Evolutionary conservation across 129 eudicot species (phyloP), one percentile per base, ranked within the genome.

Genomic region (Chrysanthemum seticuspe): DNA sequence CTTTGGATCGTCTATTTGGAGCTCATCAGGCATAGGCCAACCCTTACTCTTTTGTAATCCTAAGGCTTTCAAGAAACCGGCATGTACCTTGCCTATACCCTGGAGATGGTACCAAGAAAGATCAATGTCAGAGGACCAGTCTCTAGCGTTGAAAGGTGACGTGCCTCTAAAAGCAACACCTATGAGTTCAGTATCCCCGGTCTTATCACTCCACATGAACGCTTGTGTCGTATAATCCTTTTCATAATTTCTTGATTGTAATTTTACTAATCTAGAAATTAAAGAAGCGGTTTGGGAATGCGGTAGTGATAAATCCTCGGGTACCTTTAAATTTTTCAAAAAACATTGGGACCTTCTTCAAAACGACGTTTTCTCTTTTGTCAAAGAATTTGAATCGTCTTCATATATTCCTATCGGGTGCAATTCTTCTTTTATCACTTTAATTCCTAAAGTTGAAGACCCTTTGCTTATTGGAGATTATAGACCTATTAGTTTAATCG

Each of bases 101-200:
- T 47, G 74, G 60, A 84, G 85, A 23, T 80, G 59, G 69, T 82
- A 78, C 89, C 91, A 88, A 50, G 95, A 88, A 48, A 91, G 72
- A 72, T 86, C 90, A n/a, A 86, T 54, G 65, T 88, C 96, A 0
- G 96, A 67, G 2, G 83, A 36, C 95, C 86, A 85, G n/a, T 76
- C 89, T 31, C 77, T 81, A 1, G 95, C 81, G 19, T 82, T 78
- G 76, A 88, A 91, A 23, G 85, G 78, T 18, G 80, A 85, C 0
- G 96, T 88, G 15, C 97, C 97, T 80, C 92, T 80, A 23, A 91
- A 91, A 1, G 88, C 76, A 67, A 91, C 81, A 10, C 90, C 82
- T 4, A 86, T 86, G 55, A 79, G 78, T 36, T 91, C 88, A 1
- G 71, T 53, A 29, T 80, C 74, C 0, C 61, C 59, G 2, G 55